Percentiles rank a stretch among this genome's conserved stretches.
phyloP scores from a whole-genome alignment of 208 protist species.

The Novymonas esmeraldas region DNA sequence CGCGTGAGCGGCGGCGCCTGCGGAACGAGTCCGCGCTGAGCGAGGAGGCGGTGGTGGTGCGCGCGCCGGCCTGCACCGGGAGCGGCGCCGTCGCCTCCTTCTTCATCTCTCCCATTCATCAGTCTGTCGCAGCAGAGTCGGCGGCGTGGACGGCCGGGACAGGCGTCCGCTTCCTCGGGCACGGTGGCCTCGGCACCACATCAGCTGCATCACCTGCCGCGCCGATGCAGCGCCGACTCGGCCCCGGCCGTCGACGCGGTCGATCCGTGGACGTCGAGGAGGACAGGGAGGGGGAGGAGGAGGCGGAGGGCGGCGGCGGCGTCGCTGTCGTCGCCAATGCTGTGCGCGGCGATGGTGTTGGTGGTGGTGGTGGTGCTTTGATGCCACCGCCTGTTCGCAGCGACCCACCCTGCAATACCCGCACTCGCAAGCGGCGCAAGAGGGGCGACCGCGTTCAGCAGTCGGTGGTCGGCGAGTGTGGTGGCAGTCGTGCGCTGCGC shows the following conservation, averaged over 20 bases:
- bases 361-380: no score
- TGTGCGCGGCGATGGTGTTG: no score
- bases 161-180: conserved; percentile 51
- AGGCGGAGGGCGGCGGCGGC: no score
- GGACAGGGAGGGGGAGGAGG: background rate
- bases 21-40: conserved; percentile 18
- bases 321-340: no score
- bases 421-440: conserved; percentile 26
- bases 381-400: no score
- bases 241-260: no score
- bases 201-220: background rate
- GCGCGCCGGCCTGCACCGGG: no score
- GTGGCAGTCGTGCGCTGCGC: conserved; percentile 50
- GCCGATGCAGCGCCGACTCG: background rate
- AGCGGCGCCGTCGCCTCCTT: conserved; percentile 33
- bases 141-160: conserved; percentile 36
- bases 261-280: no score
- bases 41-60: conserved; percentile 1
- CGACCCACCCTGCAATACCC: background rate
- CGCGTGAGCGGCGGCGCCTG: conserved; percentile 25
- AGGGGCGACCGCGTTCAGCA: conserved; percentile 25
- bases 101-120: conserved; percentile 84
- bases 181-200: conserved; percentile 41
- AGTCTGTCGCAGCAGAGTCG: conserved; percentile 64
- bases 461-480: conserved; percentile 36